Percentiles rank a stretch among this genome's conserved stretches.
Conservation (phyloP, 2,329 filamentous ascomycete genomes). For the Didymella segeticola region DNA sequence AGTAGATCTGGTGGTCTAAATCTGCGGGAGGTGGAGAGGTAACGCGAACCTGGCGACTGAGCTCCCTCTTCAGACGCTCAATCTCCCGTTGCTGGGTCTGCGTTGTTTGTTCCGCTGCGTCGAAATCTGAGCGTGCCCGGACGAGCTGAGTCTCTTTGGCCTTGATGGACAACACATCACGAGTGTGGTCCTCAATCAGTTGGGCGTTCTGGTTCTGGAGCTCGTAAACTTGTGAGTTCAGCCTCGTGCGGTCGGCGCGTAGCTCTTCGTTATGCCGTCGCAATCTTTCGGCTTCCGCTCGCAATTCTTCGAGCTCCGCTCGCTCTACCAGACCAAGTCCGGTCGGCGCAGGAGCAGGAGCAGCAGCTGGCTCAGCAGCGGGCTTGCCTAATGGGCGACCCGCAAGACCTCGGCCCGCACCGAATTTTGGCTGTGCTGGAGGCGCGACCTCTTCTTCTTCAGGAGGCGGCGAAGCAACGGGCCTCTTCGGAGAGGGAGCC, state of each 20-base stretch:
- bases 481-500: constrained; percentile 48
- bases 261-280: constrained; percentile 78
- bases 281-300: constrained; percentile 80
- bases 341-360: constrained; percentile 59
- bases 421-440: constrained; percentile 64
- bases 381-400: constrained; percentile 87
- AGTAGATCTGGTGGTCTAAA: constrained; percentile 58
- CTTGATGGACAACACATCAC: constrained; percentile 94
- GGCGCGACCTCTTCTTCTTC: constrained; percentile 52
- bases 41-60: constrained; percentile 61
- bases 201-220: constrained; percentile 96
- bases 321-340: constrained; percentile 81
- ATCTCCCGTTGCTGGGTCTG: constrained; percentile 86
- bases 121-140: constrained; percentile 85
- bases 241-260: constrained; percentile 78
- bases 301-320: constrained; percentile 89
- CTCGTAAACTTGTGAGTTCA: constrained; percentile 88
- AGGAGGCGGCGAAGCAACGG: constrained; percentile 57
- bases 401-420: constrained; percentile 75
- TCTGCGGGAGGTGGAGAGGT: constrained; percentile 63
- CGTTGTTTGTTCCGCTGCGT: constrained; percentile 85
- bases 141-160: constrained; percentile 98
- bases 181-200: constrained; percentile 94
- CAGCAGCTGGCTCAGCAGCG: constrained; percentile 68
- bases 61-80: constrained; percentile 89